Percentiles rank a stretch among this genome's conserved stretches.
Conservation (phyloP, 345 rosid genomes). For the Lepidium sativum region DNA sequence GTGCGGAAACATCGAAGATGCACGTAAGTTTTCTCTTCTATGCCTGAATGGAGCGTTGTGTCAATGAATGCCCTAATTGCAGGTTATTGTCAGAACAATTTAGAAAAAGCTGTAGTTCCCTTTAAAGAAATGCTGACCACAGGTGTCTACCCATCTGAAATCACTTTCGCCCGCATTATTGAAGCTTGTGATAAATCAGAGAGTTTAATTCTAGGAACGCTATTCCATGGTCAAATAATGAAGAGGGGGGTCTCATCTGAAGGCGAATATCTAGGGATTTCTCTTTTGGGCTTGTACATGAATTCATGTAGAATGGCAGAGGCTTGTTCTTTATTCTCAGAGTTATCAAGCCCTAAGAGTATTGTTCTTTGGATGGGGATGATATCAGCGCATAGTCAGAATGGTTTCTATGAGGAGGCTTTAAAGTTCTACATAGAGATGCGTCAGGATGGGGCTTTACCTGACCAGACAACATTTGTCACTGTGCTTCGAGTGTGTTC, state of each 20-base stretch:
- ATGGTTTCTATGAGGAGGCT: constrained; percentile 61
- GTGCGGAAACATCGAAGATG: constrained; percentile 44
- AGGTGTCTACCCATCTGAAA: constrained; percentile 57
- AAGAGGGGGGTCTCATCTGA: constrained; percentile 49
- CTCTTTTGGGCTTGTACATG: constrained; percentile 78
- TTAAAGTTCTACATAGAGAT: constrained; percentile 56
- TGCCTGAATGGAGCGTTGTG: constrained; percentile 59
- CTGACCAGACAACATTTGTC: constrained; percentile 93
- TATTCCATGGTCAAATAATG: constrained; percentile 54
- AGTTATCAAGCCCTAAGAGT: constrained; percentile 53
- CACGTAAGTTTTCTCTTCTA: constrained; percentile 38
- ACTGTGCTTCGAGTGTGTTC: constrained; percentile 78
- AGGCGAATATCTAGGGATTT: constrained; percentile 62
- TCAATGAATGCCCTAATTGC: constrained; percentile 84
- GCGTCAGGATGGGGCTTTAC: constrained; percentile 44
- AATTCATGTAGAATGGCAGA: constrained; percentile 45
- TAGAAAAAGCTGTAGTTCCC: constrained; percentile 46
- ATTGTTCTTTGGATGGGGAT: constrained; percentile 68
- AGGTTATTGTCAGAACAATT: constrained; percentile 50
- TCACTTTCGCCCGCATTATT: constrained; percentile 69
- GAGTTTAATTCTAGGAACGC: constrained; percentile 46
- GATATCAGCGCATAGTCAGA: constrained; percentile 72
- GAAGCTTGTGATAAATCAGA: constrained; percentile 67
- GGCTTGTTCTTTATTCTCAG: constrained; percentile 50
- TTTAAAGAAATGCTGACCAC: constrained; percentile 50